phyloP scores from a whole-genome alignment of 2,329 filamentous ascomycete species.

The Colletotrichum plurivorum region DNA sequence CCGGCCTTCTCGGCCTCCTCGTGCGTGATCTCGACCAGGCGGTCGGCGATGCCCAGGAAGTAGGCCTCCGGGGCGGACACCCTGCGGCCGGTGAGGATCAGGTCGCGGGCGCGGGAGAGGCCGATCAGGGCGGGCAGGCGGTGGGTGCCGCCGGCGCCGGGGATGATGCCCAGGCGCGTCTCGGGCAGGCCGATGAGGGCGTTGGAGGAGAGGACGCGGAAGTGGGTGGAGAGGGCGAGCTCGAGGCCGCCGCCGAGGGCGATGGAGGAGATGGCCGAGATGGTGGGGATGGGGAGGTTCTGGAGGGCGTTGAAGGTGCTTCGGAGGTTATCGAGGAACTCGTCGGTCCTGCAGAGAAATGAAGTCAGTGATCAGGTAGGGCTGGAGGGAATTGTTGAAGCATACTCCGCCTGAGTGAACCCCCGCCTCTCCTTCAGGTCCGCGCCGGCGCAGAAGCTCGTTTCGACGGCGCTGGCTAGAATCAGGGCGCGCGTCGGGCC shows the following conservation, averaged over 20 bases:
- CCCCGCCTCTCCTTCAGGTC: conserved; percentile 90
- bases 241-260: conserved; percentile 96
- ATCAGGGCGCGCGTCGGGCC: conserved; percentile 84
- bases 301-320: conserved; percentile 81
- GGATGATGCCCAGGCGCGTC: conserved; percentile 93
- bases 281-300: conserved; percentile 87
- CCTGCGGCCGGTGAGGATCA: conserved; percentile 91
- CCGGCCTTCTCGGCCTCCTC: conserved; percentile 54
- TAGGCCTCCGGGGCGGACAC: conserved; percentile 89
- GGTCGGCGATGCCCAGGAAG: conserved; percentile 89
- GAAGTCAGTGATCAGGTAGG: background rate
- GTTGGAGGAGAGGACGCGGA: conserved; percentile 88
- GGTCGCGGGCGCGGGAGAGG: conserved; percentile 83
- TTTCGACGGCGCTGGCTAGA: conserved; percentile 86
- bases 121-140: conserved; percentile 88
- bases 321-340: conserved; percentile 85
- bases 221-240: conserved; percentile 88
- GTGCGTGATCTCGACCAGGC: conserved; percentile 82
- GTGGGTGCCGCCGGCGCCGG: conserved; percentile 93
- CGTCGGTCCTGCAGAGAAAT: conserved; percentile 71
- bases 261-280: conserved; percentile 86
- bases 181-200: conserved; percentile 89
- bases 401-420: conserved; percentile 84
- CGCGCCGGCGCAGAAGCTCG: conserved; percentile 92
- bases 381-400: too few species aligned